Evolutionary conservation across 768 basidiomycete species (phyloP), one percentile per base, ranked within the genome.

Genomic region (Psilocybe sp.): DNA sequence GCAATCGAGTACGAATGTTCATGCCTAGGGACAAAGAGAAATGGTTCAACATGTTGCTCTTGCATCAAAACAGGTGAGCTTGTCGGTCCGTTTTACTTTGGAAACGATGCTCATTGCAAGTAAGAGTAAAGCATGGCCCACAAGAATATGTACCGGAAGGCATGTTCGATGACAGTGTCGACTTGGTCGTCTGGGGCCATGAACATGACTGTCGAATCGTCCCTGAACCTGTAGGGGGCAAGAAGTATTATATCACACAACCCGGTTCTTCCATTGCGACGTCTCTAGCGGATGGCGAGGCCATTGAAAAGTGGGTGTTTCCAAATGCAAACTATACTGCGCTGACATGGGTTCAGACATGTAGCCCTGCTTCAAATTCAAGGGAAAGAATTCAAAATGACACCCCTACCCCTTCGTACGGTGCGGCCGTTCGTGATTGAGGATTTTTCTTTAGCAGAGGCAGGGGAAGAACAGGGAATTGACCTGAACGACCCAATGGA

Each of bases 121-220:
- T 2, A 53, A 98, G 96, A 19, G 96, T 97, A 3, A 87, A 91
- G 59, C 97, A 94, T 64, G 94, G 92, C 1, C 92, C 93, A 14
- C 92, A 98, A 64, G 89, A 93, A 57, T 92, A 80, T 11, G 95
- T 98, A 1, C 94, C 96, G 7, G 97, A 98, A 61, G 89, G 89
- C 52, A 89, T 98, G 84, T 99, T 99, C 58, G 96, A 98, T 62
- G 92, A 99, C 62, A 88, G 85, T 59, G 78, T 98, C 33, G 84
- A 98, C 59, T 78, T 99, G 13, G 91, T 99, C 6, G 76, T 99
- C 2, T 99, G 97, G 97, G 97, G 97, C 6, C 97, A 99, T 65
- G 97, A 99, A 66, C 97, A 99, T 63, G 97, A 98, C 66, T 98
- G 96, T 61, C 82, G 95, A 28, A 89, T 96, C 47, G 74, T 83